Base-by-base conservation (phyloP, 2,329 filamentous ascomycete genomes). In the Alternaria triticimaculans region DNA sequence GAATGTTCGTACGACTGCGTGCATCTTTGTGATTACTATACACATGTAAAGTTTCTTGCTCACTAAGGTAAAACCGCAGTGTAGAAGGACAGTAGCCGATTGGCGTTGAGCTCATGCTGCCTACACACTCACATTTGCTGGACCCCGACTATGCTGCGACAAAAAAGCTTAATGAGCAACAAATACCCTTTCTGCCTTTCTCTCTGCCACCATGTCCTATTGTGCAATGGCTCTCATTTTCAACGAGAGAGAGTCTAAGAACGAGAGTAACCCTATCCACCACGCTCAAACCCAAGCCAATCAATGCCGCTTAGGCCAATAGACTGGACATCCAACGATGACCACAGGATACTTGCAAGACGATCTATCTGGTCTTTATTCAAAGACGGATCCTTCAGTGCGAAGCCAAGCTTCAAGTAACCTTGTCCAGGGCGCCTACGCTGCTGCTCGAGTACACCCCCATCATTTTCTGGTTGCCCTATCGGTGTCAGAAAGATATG, bases 361-460 rank as follows among this genome's bases (percentile, higher is more conserved):
- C 2, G 1, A 6, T 45, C 43, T 20, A 45, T 7, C 43, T 45
- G 43, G 2, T 12, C 11, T 1, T 14, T 3, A 0, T 6, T 1
- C 2, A 45, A 20, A 8, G 11, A 14, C 3, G n/a, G 0, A 14
- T 45, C 43, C 10, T 0, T 4, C 0, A 45, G 0, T 14, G 7
- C 43, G 18, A 45, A 2, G 1, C 43, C 43, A 4, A 45, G 43
- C 20, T 45, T 21, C 18, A 45, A 2, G 43, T 45, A 45, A 5
- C 43, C 43, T 18, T 4, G 15, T 18, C 15, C 33, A n/a, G 33
- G 33, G 33, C 8, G 33, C 15, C 15, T 41, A 10, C 9, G 33
- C 1, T 18, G 4, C 15, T 41, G 15, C 15, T n/a, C 4, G 15
- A 1, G 2, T n/a, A 5, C 4, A 0, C 33, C 1, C 7, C 1